A percentile compares a stretch with the other conserved stretches of the same genome.
These are phyloP conservation scores for Annona squamosa DNA, from an alignment of 164 flowering plant species.

Conservation along the genomic window DNA sequence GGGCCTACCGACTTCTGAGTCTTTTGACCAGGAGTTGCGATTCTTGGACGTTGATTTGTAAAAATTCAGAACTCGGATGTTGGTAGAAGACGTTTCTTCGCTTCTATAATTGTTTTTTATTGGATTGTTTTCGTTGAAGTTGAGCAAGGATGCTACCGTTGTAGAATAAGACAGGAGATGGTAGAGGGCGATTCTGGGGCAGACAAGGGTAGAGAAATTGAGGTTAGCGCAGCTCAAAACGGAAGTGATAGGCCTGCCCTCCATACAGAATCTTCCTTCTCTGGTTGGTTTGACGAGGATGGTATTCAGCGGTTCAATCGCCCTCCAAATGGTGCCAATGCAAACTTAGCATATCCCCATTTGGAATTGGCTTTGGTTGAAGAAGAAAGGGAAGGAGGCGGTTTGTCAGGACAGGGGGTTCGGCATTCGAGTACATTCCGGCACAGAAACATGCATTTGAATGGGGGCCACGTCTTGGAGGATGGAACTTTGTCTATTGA, in stretches of 20 bases:
- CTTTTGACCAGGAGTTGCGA: too few relatives aligned
- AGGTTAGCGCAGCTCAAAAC: slow-evolving; percentile 3
- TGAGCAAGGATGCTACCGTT: slow-evolving; percentile 14
- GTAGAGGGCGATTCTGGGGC: slow-evolving; percentile 27
- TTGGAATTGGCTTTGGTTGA: slow-evolving; percentile 48
- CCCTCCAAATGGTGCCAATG: slow-evolving; percentile 16
- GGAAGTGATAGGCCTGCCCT: slow-evolving; percentile 21
- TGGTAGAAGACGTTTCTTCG: not conserved
- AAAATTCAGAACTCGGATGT: not conserved
- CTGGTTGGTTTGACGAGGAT: slow-evolving; percentile 50
- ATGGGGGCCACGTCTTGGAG: slow-evolving; percentile 26
- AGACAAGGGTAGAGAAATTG: slow-evolving; percentile 19
- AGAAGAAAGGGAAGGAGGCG: slow-evolving; percentile 15
- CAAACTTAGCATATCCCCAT: slow-evolving; percentile 30
- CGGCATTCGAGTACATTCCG: slow-evolving; percentile 15
- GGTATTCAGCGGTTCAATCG: slow-evolving; percentile 18
- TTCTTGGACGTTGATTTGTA: too few relatives aligned
- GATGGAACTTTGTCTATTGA: slow-evolving; percentile 16
- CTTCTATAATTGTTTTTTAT: not conserved
- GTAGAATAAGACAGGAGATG: slow-evolving; percentile 36
- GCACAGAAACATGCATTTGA: slow-evolving; percentile 32
- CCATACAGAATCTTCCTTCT: slow-evolving; percentile 54
- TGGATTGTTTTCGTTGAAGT: not conserved
- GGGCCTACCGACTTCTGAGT: too few relatives aligned
- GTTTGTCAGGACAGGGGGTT: slow-evolving; percentile 19